Percentiles rank a stretch among this genome's conserved stretches.
phyloP scores from a whole-genome alignment of 441 rosid genomes.

The Macaranga tanarius region DNA sequence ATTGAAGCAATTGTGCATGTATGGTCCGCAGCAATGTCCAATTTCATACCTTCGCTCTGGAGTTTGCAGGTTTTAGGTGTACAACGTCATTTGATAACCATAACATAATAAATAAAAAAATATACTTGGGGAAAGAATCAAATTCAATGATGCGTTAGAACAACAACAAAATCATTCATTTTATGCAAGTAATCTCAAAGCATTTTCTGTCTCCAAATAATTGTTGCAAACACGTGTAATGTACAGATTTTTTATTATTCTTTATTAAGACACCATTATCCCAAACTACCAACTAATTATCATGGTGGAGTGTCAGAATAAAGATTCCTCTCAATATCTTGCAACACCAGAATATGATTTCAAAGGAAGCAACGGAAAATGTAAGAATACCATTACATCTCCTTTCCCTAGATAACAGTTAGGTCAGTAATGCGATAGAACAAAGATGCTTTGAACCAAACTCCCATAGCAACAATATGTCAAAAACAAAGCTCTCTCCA shows the following conservation, averaged over 20 bases:
- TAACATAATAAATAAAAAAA: background rate
- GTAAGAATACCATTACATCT: background rate
- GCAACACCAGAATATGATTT: background rate
- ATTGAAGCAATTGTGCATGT: background rate
- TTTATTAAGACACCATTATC: conserved; percentile 9
- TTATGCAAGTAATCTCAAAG: background rate
- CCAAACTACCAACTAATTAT: conserved; percentile 12
- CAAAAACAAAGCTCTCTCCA: no score
- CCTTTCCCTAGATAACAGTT: background rate
- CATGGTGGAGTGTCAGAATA: background rate
- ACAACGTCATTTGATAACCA: conserved; percentile 4
- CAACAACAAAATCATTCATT: background rate
- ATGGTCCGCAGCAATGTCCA: background rate
- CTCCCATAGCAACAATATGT: background rate
- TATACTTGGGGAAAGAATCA: background rate
- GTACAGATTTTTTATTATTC: background rate
- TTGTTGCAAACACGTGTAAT: background rate
- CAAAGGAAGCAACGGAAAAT: conserved; percentile 15
- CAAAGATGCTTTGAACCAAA: conserved; percentile 9
- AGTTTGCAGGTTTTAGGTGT: background rate
- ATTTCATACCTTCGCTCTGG: background rate
- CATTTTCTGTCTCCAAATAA: background rate
- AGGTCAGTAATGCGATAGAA: background rate
- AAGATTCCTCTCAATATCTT: conserved; percentile 3
- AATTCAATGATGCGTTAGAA: background rate